Evolutionary conservation across 768 basidiomycete genomes (phyloP), one percentile per base, ranked within the genome.

Genomic region (Amanita polypyramis): DNA sequence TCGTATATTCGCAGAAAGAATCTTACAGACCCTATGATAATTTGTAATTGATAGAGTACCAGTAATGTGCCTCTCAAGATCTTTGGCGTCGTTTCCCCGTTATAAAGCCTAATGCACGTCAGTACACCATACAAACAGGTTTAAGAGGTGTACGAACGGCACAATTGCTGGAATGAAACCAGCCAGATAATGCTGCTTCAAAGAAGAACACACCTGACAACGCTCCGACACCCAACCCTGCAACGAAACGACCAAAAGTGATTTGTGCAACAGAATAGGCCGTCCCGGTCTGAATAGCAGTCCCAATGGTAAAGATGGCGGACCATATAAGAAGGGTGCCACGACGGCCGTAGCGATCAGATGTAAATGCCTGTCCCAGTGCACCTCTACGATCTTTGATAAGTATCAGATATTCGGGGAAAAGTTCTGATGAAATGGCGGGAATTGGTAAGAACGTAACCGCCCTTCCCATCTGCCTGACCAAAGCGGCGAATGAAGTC

Each of bases 311-410:
- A 61, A 88, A 88, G 35, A 88, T 75, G 1, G 62, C 75, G 11
- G 83, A 72, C 85, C 85, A 88, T 43, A 85, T 78, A 23, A 86
- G 68, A 56, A 88, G 82, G 8, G 84, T 85, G 1, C 80, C 81
- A 30, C 75, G 73, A 45, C 87, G 74, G 14, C 87, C 87, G 45
- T 80, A 72, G 15, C 79, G 66, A 56, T 89, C 85, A 35, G 85
- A 75, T 0, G 85, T 87, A 58, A 86, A 82, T 1, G 83, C 82
- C 54, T 85, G 85, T 0, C 58, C 77, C 21, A 85, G 63, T 2
- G 85, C 80, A 14, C 82, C 82, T 39, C 76, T 77, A 54, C 4
- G 56, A 36, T 34, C 21, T 56, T 17, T 51, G 52, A 29, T 14
- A 19, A 36, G 12, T 36, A 43, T 14, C 40, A 23, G 6, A 27